Evolutionary conservation across 495 filamentous ascomycete species (phyloP), one percentile per base, ranked within the genome.

Genomic region (Hypoxylon perforatum): DNA sequence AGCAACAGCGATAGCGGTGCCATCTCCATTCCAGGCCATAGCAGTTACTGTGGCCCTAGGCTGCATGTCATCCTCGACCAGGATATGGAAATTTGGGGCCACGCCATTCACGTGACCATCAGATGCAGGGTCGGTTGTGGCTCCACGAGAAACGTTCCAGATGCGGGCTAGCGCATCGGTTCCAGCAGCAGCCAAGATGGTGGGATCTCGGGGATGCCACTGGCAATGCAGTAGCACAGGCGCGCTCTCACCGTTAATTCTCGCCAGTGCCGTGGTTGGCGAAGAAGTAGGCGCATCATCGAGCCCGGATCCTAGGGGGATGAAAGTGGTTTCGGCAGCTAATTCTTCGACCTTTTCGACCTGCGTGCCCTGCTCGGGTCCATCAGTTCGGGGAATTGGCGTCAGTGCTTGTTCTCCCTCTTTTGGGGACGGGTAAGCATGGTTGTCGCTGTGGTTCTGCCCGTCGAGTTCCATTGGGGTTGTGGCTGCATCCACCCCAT

Each of bases 151-250:
- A 49, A 93, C 73, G 67, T 86, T 91, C 90, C 90, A 94, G 76
- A 95, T 80, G 63, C 87, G 88, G 79, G 90, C 91, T 84, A 92
- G 89, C 75, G 88, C 86, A 75, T 92, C 89, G 71, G 81, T 84
- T 71, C 91, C 91, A 75, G 87, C 88, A 64, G 88, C 87, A 68
- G 88, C 90, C 75, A 96, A 83, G 73, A 91, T 78, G 35, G 85
- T 88, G 61, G 92, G 84, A 81, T 94, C 88, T 60, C 76, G 78
- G 50, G 92, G 92, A 70, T 90, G 91, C 90, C 91, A 96, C 75
- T 88, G 81, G 77, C 87, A 86, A 52, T 86, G 85, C 65, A 91
- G 84, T 81, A 94, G 77, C 60, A 85, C 76, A 75, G 82, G 81
- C 72, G 78, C 80, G 77, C 78, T 78, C 71, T 72, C 72, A 59